Base-by-base conservation (phyloP, 345 rosid species). In the Conringia planisiliqua region DNA sequence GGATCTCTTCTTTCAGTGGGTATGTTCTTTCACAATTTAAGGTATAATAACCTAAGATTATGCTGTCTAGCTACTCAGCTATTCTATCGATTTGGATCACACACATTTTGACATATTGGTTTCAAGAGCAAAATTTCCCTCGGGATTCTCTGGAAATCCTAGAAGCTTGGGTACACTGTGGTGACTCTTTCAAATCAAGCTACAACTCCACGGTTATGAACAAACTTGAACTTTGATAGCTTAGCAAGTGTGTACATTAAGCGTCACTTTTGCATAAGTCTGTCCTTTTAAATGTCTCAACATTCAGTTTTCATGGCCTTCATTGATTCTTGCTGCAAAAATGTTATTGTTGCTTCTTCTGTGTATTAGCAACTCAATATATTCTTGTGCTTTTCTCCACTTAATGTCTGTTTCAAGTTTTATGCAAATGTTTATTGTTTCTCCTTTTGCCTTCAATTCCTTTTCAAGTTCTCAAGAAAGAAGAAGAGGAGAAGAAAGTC, bases 401-500 rank as follows among this genome's bases (percentile, higher is more conserved):
- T 33, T 17, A 0, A 9, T 42, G 17, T n/a, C 44, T 7, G 4
- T 29, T 39, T 66, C 22, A 77, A 4, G 56, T 35, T 63, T 22
- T 38, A 54, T 14, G 69, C n/a, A 43, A 55, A 42, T n/a, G 5
- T 46, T 68, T 30, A 35, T 35, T 55, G 29, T 6, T 1, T n/a
- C n/a, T 57, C 36, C 5, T 62, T 69, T 69, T 70, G 50, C 56
- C 42, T 39, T 70, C 44, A 14, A 27, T 66, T 60, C 47, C 73
- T 72, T 75, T 30, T 12, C 14, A 65, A 92, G 97, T 85, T 81
- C 81, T 88, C 70, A 89, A 90, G 85, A 88, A 89, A 82, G 97
- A 91, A 80, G 97, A 89, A 73, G 91, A 87, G 74, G 89, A 89
- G 79, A 92, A 77, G 84, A 92, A 74, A 81, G 85, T 86, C 52